Evolutionary conservation across 805 yeast species (phyloP).

Genomic region (Kodamaea kaohsiungensis): DNA sequence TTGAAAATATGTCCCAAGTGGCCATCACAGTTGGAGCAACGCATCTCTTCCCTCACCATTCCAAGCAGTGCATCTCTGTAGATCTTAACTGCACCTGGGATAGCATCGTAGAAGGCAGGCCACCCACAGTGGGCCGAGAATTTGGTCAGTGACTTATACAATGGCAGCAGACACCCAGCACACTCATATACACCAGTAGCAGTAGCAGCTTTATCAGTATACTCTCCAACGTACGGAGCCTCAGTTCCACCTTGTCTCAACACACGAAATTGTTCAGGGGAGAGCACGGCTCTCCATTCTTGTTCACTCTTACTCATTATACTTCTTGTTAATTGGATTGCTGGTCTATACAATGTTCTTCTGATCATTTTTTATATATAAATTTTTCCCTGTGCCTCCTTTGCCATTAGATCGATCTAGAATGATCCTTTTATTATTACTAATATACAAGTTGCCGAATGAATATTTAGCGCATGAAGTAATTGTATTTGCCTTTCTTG

Average conservation of each 20-base stretch:
- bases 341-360: neutral
- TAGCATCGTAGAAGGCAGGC: constrained; percentile 94
- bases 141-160: constrained; percentile 78
- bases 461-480: constrained; percentile 63
- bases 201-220: constrained; percentile 50
- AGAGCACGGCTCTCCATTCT: constrained; percentile 80
- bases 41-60: constrained; percentile 85
- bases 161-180: constrained; percentile 81
- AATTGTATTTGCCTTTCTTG: constrained; percentile 59
- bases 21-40: constrained; percentile 86
- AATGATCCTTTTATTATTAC: neutral
- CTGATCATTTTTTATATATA: neutral
- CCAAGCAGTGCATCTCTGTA: constrained; percentile 66
- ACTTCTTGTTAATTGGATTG: neutral
- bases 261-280: constrained; percentile 77
- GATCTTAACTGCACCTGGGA: constrained; percentile 73
- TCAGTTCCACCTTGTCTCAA: constrained; percentile 77
- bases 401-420: neutral
- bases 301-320: constrained; percentile 36
- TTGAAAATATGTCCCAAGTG: constrained; percentile 94
- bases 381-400: neutral
- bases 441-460: neutral
- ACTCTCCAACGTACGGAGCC: constrained; percentile 64
- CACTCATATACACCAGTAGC: constrained; percentile 71
- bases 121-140: constrained; percentile 95